phyloP scores from a whole-genome alignment of 2,329 filamentous ascomycete species.

The Graphilbum ipis-grandicollis region DNA sequence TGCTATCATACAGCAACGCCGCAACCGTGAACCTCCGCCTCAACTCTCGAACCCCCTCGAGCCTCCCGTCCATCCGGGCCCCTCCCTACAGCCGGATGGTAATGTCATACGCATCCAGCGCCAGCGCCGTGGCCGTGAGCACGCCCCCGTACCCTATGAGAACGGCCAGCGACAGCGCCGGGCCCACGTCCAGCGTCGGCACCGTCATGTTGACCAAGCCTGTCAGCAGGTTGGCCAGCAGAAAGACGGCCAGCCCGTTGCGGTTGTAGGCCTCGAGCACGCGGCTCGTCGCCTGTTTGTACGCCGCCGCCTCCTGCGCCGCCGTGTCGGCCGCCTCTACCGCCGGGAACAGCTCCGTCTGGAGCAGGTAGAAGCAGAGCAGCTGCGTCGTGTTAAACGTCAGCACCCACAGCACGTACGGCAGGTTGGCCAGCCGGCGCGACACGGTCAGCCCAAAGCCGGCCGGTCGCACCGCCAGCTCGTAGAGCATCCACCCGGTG shows the following conservation, averaged over 20 bases:
- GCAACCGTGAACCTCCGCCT: too few species aligned
- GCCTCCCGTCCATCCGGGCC: too few species aligned
- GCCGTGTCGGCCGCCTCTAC: conserved; percentile 35
- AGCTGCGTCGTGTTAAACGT: conserved; percentile 82
- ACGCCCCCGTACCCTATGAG: conserved; percentile 54
- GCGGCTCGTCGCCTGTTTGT: conserved; percentile 55
- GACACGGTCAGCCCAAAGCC: conserved; percentile 66
- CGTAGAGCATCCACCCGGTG: conserved; percentile 55
- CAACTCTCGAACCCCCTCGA: too few species aligned
- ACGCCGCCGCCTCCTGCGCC: conserved; percentile 44
- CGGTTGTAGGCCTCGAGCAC: conserved; percentile 75
- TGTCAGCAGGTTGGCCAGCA: conserved; percentile 78
- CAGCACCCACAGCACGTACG: conserved; percentile 85
- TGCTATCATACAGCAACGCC: too few species aligned
- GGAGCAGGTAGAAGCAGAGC: conserved; percentile 58
- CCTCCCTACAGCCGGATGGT: conserved; percentile 47
- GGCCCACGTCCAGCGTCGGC: conserved; percentile 57
- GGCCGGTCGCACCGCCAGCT: conserved; percentile 37
- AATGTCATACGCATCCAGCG: conserved; percentile 45
- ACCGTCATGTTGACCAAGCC: conserved; percentile 78
- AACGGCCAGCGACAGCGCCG: conserved; percentile 51
- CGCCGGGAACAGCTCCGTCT: conserved; percentile 60
- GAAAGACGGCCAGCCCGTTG: conserved; percentile 72
- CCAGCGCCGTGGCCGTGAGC: conserved; percentile 51
- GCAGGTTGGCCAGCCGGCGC: conserved; percentile 76